Conservation (phyloP, 495 filamentous ascomycete species). For the Terfezia boudieri region DNA sequence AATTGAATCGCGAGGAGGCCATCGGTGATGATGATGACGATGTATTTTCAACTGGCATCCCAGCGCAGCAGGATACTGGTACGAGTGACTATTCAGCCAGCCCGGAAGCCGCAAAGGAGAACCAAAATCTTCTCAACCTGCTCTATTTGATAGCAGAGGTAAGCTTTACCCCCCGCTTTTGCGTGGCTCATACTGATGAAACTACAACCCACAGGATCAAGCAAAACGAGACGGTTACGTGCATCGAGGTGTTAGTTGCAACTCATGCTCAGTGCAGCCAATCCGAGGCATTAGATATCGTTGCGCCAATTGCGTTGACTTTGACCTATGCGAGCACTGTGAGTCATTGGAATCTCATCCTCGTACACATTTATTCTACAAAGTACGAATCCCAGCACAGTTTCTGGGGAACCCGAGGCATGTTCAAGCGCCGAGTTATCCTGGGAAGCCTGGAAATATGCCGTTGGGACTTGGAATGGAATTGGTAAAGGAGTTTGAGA, state of each 20-base stretch:
- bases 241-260: slow-evolving; percentile 84
- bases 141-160: slow-evolving; percentile 38
- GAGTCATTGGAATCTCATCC: slow-evolving; percentile 65
- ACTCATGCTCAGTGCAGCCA: slow-evolving; percentile 60
- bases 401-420: slow-evolving; percentile 42
- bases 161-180: not conserved
- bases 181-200: not conserved
- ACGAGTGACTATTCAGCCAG: slow-evolving; percentile 8
- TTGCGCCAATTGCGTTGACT: slow-evolving; percentile 81
- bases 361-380: slow-evolving; percentile 92
- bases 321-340: slow-evolving; percentile 74
- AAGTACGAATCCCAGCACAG: slow-evolving; percentile 54
- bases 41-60: not conserved
- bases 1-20: slow-evolving; percentile 1
- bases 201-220: slow-evolving; percentile 8
- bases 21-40: slow-evolving; percentile 7
- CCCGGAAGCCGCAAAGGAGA: slow-evolving; percentile 21
- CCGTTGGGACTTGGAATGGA: slow-evolving; percentile 38
- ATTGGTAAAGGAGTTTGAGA: slow-evolving; percentile 40
- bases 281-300: slow-evolving; percentile 82
- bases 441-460: slow-evolving; percentile 55
- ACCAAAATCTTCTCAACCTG: slow-evolving; percentile 34
- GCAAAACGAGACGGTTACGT: slow-evolving; percentile 55
- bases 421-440: slow-evolving; percentile 66
- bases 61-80: not conserved